Evolutionary conservation across 306 rosid species (phyloP).

Genomic region (Fagus crenata): DNA sequence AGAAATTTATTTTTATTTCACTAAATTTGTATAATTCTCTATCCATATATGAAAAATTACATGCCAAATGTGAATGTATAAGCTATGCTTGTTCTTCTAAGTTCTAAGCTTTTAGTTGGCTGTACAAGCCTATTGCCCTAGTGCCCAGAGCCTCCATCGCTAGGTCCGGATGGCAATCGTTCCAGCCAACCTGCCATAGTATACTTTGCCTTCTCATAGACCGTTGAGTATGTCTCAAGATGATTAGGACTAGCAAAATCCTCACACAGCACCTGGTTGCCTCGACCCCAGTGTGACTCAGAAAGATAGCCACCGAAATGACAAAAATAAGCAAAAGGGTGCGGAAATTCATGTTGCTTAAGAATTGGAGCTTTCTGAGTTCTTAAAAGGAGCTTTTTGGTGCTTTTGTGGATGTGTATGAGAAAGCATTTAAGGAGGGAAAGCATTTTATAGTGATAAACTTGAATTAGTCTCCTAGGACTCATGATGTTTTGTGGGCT

Average conservation of each 20-base stretch:
- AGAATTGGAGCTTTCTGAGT: too few relatives aligned
- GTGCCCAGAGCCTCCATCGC: slow-evolving; percentile 38
- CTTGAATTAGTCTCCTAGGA: background rate
- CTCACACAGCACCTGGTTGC: slow-evolving; percentile 35
- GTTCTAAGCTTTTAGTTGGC: too few relatives aligned
- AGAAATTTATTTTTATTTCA: too few relatives aligned
- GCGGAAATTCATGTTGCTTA: slow-evolving; percentile 27
- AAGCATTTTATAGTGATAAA: background rate
- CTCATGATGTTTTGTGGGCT: background rate
- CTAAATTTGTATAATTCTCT: too few relatives aligned
- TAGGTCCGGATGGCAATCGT: too few relatives aligned
- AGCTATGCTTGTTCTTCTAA: too few relatives aligned
- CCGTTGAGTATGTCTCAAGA: slow-evolving; percentile 15
- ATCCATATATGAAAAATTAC: too few relatives aligned
- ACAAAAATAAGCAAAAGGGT: slow-evolving; percentile 13
- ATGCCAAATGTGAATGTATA: too few relatives aligned
- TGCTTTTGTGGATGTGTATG: slow-evolving; percentile 3
- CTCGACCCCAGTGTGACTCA: slow-evolving; percentile 21
- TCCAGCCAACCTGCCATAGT: slow-evolving; percentile 35
- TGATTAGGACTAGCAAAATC: slow-evolving; percentile 30
- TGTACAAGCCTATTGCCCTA: background rate
- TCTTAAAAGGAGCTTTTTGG: background rate
- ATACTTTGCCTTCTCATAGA: slow-evolving; percentile 23
- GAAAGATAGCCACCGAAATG: background rate
- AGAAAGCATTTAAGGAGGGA: background rate